Conservation (phyloP, 768 basidiomycete genomes). For the Leccinum subgranulosum region DNA sequence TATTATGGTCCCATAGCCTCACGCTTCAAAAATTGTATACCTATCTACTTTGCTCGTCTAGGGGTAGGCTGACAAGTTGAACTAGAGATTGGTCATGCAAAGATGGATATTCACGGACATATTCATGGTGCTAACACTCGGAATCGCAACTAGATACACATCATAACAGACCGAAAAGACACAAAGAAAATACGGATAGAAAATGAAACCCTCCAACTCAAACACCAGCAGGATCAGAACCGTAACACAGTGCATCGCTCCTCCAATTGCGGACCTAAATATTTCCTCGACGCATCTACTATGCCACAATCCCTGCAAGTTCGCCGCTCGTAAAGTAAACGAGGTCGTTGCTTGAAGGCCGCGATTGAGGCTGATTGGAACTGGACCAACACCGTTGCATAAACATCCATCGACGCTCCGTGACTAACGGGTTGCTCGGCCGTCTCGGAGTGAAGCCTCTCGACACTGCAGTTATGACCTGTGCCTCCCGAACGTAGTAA, state of each 20-base stretch:
- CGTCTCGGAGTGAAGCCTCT: conserved; percentile 13
- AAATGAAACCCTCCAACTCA: neutral
- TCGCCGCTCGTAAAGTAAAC: conserved; percentile 6
- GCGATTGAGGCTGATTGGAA: conserved; percentile 17
- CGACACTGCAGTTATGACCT: conserved; percentile 8
- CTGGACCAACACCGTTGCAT: conserved; percentile 19
- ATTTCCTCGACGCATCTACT: neutral
- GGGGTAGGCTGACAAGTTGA: too few relatives aligned
- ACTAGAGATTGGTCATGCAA: too few relatives aligned
- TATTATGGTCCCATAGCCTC: too few relatives aligned
- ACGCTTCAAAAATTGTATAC: too few relatives aligned
- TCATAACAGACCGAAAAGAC: neutral
- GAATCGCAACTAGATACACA: neutral
- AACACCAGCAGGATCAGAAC: neutral
- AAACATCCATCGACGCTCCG: conserved; percentile 10
- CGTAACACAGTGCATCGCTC: neutral
- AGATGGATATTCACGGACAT: too few relatives aligned
- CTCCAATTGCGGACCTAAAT: neutral
- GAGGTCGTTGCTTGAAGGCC: conserved; percentile 34
- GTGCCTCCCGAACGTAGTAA: conserved; percentile 9
- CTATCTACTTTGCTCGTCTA: too few relatives aligned
- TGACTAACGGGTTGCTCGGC: conserved; percentile 1
- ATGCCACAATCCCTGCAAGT: neutral
- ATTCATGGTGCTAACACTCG: too few relatives aligned
- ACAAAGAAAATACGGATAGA: neutral